Base-by-base conservation (phyloP, 768 basidiomycete species). In the Xerocomellus dryophilus region DNA sequence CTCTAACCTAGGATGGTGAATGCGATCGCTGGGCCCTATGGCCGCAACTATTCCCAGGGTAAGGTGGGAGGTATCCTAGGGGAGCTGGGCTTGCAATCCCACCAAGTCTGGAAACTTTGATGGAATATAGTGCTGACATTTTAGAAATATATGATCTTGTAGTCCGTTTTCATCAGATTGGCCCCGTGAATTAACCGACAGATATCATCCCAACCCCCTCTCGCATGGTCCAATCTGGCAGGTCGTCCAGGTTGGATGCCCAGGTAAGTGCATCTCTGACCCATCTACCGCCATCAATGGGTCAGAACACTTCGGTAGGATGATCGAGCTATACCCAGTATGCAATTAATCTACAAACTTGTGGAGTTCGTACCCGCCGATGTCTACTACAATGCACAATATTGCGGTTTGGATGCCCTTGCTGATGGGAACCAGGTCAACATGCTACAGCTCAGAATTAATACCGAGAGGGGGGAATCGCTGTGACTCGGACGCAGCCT, bases 21-120 rank as follows among this genome's bases (percentile, higher is more conserved):
- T 44, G 79, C 84, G 11, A 81, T 93, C 40, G 84, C 88, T 54
- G 90, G 91, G 4, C 86, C 88, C 8, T 85, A 81, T 55, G 89
- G 87, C 43, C 80, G 81, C 43, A 88, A 90, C 66, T 78, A 81
- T 62, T 88, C 88, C 14, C 90, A 92, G 68, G 89, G 89, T 5
- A 64, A 74, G 10, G 77, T 90, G 10, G 84, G 82, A 17, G 90
- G 90, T 7, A 71, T 83, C 17, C 67, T 93, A 40, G 80, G 78
- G 25, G 79, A 82, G 58, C 62, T 91, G 63, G 88, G 89, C 5
- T 81, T 78, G 65, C 73, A 74, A 34, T 76, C 81, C 29, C 75
- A 74, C 20, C 80, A 91, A 64, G 88, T 92, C 20, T 81, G 82
- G 74, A 91, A 90, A 68, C 65, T 90, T 36, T 89, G 53, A 63